A percentile compares a stretch with the other conserved stretches of the same genome.
phyloP scores from a whole-genome alignment of 345 rosid species.

The Syzygium oleosum region DNA sequence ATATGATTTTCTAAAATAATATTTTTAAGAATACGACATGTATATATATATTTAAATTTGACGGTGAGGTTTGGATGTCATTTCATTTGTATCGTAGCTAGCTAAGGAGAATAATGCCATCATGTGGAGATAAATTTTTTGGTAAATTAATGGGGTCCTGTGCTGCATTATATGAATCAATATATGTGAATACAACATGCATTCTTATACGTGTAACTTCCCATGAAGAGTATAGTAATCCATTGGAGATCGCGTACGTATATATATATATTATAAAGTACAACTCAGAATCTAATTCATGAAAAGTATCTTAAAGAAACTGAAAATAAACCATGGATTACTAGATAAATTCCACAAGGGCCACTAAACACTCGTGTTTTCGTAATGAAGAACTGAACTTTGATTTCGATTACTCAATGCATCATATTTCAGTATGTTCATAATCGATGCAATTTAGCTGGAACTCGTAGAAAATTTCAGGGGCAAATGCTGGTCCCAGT shows the following conservation, averaged over 20 bases:
- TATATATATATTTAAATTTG: not conserved
- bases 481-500: not conserved
- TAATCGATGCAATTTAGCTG: not conserved
- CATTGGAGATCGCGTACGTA: not conserved
- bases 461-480: not conserved
- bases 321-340: not conserved
- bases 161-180: not conserved
- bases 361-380: not conserved
- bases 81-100: not conserved
- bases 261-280: not conserved
- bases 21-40: not conserved
- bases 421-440: not conserved
- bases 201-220: not conserved
- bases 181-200: not conserved
- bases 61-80: not conserved
- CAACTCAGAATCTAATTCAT: not conserved
- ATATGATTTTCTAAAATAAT: not conserved
- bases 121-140: not conserved
- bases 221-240: not conserved
- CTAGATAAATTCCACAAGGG: not conserved
- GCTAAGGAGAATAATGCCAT: not conserved
- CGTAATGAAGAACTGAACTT: not conserved
- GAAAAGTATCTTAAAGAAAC: not conserved
- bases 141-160: not conserved
- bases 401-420: not conserved